Base-by-base conservation (phyloP, 805 yeast species). In the Torulaspora microellipsoides region DNA sequence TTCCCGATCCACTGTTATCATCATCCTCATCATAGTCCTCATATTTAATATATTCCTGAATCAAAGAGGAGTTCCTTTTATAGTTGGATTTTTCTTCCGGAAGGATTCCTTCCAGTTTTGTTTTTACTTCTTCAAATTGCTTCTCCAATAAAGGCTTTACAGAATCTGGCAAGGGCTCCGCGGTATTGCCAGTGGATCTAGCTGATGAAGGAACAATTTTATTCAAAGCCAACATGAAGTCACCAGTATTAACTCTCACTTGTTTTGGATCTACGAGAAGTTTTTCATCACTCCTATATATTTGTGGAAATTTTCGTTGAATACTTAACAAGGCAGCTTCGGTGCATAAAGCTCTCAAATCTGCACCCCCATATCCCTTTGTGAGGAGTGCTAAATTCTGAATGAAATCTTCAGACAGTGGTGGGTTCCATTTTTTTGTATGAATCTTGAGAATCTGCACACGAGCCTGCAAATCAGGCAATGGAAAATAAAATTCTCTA, bases 351-450 rank as follows among this genome's bases (percentile, higher is more conserved):
- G 98, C 96, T 43, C 96, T 71, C 49, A 93, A 69, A 64, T 93
- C 99, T 2, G 99, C 98, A 69, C 99, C 99, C 36, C 99, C 99
- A 59, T 86, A 93, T 0, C 99, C 99, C 61, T 90, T 91, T 0
- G 99, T 91, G 45, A 87, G 66, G 15, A 72, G 72, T 0, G 97
- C 91, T 29, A 93, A 71, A 42, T 80, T 79, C 5, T 73, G 71
- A 8, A 87, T 55, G 51, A 93, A 85, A 5, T 60, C 66, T 0
- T 68, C 68, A 6, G 78, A 62, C 44, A 86, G 66, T 3, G 85
- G 83, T 10, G 96, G 93, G 10, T 72, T 72, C 99, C 99, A 93
- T 58, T 83, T 84, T 49, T 76, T 78, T 15, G 97, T 93, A 58
- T 93, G 96, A 51, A 93, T 93, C 41, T 76, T 66, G 34, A 93